Conservation (phyloP, 2,329 filamentous ascomycete genomes). For the Monosporascus sp. region DNA sequence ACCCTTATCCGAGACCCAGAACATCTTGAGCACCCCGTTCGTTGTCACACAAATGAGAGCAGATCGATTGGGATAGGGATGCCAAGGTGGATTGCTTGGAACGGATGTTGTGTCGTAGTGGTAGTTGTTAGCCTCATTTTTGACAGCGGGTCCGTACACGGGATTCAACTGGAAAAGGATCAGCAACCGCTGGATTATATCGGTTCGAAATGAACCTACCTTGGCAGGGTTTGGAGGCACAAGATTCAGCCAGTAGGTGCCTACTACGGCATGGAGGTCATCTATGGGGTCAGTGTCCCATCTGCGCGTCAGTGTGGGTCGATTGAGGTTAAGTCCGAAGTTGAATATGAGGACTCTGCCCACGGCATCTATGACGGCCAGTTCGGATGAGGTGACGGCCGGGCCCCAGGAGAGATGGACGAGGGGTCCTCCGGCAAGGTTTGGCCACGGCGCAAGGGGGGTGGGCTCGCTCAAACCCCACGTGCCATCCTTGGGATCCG, state of each 20-base stretch:
- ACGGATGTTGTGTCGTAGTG: slow-evolving; percentile 63
- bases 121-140: slow-evolving; percentile 53
- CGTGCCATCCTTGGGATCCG: slow-evolving; percentile 60
- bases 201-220: slow-evolving; percentile 18
- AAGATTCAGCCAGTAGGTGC: slow-evolving; percentile 78
- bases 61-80: slow-evolving; percentile 65
- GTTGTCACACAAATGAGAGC: slow-evolving; percentile 73
- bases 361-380: slow-evolving; percentile 75
- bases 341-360: slow-evolving; percentile 73
- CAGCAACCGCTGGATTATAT: slow-evolving; percentile 2
- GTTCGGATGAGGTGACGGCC: slow-evolving; percentile 57
- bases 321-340: slow-evolving; percentile 68
- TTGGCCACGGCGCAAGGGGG: slow-evolving; percentile 53
- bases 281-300: slow-evolving; percentile 65
- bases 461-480: slow-evolving; percentile 77
- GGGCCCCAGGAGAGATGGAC: slow-evolving; percentile 79
- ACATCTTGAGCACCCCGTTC: slow-evolving; percentile 66
- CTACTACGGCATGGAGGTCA: slow-evolving; percentile 73
- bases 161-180: slow-evolving; percentile 35
- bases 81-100: slow-evolving; percentile 64
- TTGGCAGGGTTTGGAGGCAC: slow-evolving; percentile 38
- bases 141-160: slow-evolving; percentile 58
- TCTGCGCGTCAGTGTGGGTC: slow-evolving; percentile 55
- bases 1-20: slow-evolving; percentile 70
- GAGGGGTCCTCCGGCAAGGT: slow-evolving; percentile 60